phyloP scores from a whole-genome alignment of 2,329 filamentous ascomycete genomes.

The Apiospora kogelbergensis region DNA sequence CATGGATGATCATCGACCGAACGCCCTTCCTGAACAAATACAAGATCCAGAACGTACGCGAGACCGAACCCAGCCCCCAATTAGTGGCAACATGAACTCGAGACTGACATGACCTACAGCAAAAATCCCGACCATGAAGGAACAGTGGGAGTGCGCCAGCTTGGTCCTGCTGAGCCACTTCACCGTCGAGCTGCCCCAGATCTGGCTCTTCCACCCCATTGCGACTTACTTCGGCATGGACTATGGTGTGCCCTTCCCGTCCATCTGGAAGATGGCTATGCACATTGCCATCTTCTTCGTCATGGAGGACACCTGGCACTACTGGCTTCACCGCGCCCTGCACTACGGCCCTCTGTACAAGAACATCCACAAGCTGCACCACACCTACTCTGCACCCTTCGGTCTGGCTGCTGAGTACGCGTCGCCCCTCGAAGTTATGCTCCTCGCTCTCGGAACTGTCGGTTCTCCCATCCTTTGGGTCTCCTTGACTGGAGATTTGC shows the following conservation, averaged over 20 bases:
- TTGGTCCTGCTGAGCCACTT: slow-evolving; percentile 94
- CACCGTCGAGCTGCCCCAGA: slow-evolving; percentile 96
- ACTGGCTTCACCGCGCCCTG: slow-evolving; percentile 90
- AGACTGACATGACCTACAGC: slow-evolving; percentile 32
- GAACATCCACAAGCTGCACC: slow-evolving; percentile 97
- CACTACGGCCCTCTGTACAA: slow-evolving; percentile 97
- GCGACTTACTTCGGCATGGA: slow-evolving; percentile 89
- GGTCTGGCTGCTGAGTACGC: slow-evolving; percentile 96
- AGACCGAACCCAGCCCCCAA: neutral
- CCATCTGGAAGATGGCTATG: slow-evolving; percentile 79
- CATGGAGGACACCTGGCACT: slow-evolving; percentile 96
- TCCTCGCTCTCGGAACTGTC: slow-evolving; percentile 85
- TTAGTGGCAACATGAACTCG: neutral
- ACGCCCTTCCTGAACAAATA: slow-evolving; percentile 88
- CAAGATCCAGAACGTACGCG: slow-evolving; percentile 81
- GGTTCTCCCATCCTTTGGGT: slow-evolving; percentile 82
- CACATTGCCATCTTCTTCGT: slow-evolving; percentile 95
- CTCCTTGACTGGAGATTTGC: slow-evolving; percentile 78
- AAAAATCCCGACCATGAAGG: slow-evolving; percentile 85
- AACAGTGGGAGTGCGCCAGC: slow-evolving; percentile 92
- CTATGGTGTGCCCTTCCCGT: slow-evolving; percentile 86
- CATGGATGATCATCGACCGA: slow-evolving; percentile 89
- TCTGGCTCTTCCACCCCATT: slow-evolving; percentile 98
- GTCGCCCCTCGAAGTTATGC: slow-evolving; percentile 94
- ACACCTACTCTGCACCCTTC: slow-evolving; percentile 97